Conservation (phyloP, 2,329 filamentous ascomycete species). For the Fusarium xyrophilum region DNA sequence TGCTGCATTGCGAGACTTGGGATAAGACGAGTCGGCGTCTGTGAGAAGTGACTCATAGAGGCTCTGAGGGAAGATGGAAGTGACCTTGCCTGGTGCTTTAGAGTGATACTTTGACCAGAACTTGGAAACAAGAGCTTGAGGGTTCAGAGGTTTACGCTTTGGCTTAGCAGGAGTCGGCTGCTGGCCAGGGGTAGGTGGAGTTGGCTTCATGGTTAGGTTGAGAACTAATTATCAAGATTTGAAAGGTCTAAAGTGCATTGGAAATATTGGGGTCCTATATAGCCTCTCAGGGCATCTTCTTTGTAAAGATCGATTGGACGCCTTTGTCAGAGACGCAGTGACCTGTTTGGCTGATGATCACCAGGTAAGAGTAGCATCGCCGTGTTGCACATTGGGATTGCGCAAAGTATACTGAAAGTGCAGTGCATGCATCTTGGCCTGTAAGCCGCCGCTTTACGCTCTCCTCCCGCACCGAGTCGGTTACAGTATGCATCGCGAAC, state of each 20-base stretch:
- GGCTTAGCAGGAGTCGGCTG: conserved; percentile 9
- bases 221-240: neutral
- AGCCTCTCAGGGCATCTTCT: neutral
- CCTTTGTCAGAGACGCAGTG: conserved; percentile 13
- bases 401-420: conserved; percentile 4
- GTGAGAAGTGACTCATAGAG: conserved; percentile 47
- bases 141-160: conserved; percentile 39
- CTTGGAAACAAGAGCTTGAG: conserved; percentile 51
- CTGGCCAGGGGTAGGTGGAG: conserved; percentile 3
- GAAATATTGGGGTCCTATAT: conserved; percentile 17
- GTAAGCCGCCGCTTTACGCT: conserved; percentile 20
- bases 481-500: conserved; percentile 12
- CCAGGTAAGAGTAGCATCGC: conserved; percentile 17
- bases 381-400: conserved; percentile 23
- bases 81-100: conserved; percentile 52
- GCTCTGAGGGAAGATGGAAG: conserved; percentile 53
- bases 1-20: conserved; percentile 48
- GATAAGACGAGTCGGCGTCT: conserved; percentile 31
- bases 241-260: neutral
- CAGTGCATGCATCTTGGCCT: conserved; percentile 11
- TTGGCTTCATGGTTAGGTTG: conserved; percentile 23
- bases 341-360: conserved; percentile 2
- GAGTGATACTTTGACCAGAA: conserved; percentile 54
- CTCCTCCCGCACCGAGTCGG: neutral
- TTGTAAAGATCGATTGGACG: conserved; percentile 9